Base-by-base conservation (phyloP, 495 filamentous ascomycete genomes). In the Xylaria bambusicola region DNA sequence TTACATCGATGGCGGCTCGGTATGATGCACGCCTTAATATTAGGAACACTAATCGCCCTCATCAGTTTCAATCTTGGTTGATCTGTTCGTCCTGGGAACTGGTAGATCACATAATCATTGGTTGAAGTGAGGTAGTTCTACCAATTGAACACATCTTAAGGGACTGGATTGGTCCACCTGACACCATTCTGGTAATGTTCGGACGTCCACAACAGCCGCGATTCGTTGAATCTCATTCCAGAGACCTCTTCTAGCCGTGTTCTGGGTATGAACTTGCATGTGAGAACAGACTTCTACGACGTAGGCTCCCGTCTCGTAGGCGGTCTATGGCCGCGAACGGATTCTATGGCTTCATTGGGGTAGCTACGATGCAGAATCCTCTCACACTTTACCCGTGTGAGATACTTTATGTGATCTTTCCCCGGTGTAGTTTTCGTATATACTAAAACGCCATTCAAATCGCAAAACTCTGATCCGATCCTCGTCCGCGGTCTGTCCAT, bases 301-400 rank as follows among this genome's bases (percentile, higher is more conserved):
- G 50, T 35, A 27, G 17, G 50, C 41, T 53, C 36, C 50, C 50
- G 50, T 35, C 23, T 53, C 50, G 18, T 20, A 52, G 38, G 49
- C 31, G 15, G 27, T 20, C 33, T 23, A 27, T 6, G 12, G 20
- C 31, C n/a, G 31, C 20, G 20, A 36, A 36, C 29, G 33, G 17
- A 38, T 38, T n/a, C 38, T 21, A 17, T 12, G 33, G 13, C 33
- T 52, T 10, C 33, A 1, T 18, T 20, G 26, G 2, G 23, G 13
- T 13, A 41, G 31, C 15, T 26, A 52, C 13, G 50, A 35, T 23
- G 15, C 23, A 2, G 20, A 31, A 5, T 36, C 29, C 18, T 51
- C 13, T 50, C 47, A 31, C 27, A 33, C 29, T 10, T 33, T 33
- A 33, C 12, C 15, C 29, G 31, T 24, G 1, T 29, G 10, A 27